These are phyloP conservation scores for Macadamia integrifolia DNA, from an alignment of 164 flowering plant species.

Conservation along the genomic window DNA sequence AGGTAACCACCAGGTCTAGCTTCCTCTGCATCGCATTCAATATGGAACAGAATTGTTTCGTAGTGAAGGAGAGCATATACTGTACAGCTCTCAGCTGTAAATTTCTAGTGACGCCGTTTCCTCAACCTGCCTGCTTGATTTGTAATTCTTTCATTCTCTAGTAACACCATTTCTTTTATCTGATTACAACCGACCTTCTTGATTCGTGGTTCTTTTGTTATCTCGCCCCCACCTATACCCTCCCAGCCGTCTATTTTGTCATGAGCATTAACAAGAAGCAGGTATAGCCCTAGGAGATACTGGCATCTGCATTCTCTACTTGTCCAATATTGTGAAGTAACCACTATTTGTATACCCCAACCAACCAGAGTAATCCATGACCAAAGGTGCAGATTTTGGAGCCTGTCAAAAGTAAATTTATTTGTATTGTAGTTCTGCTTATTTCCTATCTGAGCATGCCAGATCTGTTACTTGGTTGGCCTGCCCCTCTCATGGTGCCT, in stretches of 20 bases:
- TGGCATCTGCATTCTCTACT: background rate
- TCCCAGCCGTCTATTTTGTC: background rate
- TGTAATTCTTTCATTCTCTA: background rate
- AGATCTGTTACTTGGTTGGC: background rate
- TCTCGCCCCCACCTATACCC: background rate
- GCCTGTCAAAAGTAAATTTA: background rate
- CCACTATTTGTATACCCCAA: background rate
- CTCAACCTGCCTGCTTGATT: background rate
- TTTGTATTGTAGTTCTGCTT: background rate
- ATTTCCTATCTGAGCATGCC: background rate
- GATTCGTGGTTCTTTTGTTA: background rate
- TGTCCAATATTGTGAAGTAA: background rate
- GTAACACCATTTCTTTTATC: constrained; percentile 7
- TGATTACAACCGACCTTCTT: background rate
- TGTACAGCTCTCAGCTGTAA: constrained; percentile 1
- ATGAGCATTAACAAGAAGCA: background rate
- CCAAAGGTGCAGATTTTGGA: background rate
- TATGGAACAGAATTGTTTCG: constrained; percentile 14
- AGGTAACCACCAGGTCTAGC: background rate
- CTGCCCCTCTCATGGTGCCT: too few species aligned
- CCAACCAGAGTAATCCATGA: background rate
- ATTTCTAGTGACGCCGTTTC: constrained; percentile 10
- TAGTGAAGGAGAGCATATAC: constrained; percentile 5
- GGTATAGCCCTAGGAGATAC: background rate
- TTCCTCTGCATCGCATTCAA: constrained; percentile 7